These are phyloP conservation scores for Fusarium globosum DNA, from an alignment of 2,329 filamentous ascomycete species.

Conservation along the genomic window DNA sequence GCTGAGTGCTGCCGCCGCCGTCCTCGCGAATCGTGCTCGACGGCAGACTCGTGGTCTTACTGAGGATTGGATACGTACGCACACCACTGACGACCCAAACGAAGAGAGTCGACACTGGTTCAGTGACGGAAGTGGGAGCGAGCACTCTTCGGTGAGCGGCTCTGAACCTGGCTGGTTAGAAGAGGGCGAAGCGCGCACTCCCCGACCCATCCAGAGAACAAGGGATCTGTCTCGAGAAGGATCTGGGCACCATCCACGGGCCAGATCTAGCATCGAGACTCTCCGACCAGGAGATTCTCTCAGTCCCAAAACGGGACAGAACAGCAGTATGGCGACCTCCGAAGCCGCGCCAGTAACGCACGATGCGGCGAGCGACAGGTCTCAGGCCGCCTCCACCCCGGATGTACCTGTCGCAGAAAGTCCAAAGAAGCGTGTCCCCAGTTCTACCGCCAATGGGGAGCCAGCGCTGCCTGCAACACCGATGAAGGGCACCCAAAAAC, in stretches of 20 bases:
- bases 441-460: conserved; percentile 46
- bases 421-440: conserved; percentile 36
- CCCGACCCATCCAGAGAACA: conserved; percentile 52
- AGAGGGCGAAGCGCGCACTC: conserved; percentile 60
- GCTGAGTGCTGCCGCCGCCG: conserved; percentile 67
- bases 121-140: conserved; percentile 78
- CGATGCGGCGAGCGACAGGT: conserved; percentile 45
- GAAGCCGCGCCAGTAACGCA: conserved; percentile 45
- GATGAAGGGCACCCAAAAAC: conserved; percentile 50
- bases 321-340: conserved; percentile 49
- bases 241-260: conserved; percentile 57
- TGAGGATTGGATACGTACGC: conserved; percentile 87
- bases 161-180: conserved; percentile 67
- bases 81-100: conserved; percentile 76
- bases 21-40: conserved; percentile 72
- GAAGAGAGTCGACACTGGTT: conserved; percentile 82
- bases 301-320: conserved; percentile 45
- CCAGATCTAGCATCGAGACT: conserved; percentile 67
- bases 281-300: conserved; percentile 53
- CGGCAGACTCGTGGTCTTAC: conserved; percentile 73
- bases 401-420: conserved; percentile 43
- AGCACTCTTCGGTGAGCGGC: conserved; percentile 79
- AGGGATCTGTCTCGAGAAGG: conserved; percentile 42
- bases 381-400: conserved; percentile 43
- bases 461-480: conserved; percentile 50